Evolutionary conservation across 139 green algal genomes (phyloP), one percentile per base, ranked within the genome.

Genomic region (Dunaliella sp.): DNA sequence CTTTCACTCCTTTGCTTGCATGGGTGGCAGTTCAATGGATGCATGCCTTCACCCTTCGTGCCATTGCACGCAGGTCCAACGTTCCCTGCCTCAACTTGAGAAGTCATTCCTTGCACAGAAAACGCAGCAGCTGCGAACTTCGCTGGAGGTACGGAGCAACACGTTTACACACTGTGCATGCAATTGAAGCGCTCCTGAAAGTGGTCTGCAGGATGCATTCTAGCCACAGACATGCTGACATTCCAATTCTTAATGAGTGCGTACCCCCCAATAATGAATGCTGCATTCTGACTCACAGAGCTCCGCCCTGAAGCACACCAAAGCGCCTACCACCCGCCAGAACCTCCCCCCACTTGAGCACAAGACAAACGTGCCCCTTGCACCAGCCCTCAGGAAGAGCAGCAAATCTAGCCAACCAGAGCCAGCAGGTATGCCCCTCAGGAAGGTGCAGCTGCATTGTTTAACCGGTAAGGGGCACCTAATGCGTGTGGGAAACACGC

Each of bases 41-140:
- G n/a, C n/a, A n/a, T n/a, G n/a, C n/a, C n/a, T n/a, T n/a, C n/a
- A n/a, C n/a, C n/a, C n/a, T n/a, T n/a, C n/a, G n/a, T n/a, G n/a
- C n/a, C n/a, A n/a, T n/a, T n/a, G n/a, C n/a, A n/a, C n/a, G n/a
- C n/a, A 77, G 31, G 84, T 32, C 76, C 22, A 25, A 73, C 25
- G 36, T 24, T 32, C 37, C 12, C 80, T 88, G 3, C 80, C 85
- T 38, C 77, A 58, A 2, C 58, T 88, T 1, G 85, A 85, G 57
- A 75, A 37, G 31, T 58, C 84, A 73, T 74, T 87, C 34, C 34
- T 80, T 0, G 76, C 35, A n/a, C 33, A 88, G 57, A 88, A 88
- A 57, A 48, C 85, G 1, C 82, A 84, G 22, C 57, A 80, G 59
- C 33, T 88, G 2, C 85, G 78, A 12, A 82, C 25, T 24, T 80